phyloP scores from a whole-genome alignment of 805 yeast species.

The Kodamaea sagamina region DNA sequence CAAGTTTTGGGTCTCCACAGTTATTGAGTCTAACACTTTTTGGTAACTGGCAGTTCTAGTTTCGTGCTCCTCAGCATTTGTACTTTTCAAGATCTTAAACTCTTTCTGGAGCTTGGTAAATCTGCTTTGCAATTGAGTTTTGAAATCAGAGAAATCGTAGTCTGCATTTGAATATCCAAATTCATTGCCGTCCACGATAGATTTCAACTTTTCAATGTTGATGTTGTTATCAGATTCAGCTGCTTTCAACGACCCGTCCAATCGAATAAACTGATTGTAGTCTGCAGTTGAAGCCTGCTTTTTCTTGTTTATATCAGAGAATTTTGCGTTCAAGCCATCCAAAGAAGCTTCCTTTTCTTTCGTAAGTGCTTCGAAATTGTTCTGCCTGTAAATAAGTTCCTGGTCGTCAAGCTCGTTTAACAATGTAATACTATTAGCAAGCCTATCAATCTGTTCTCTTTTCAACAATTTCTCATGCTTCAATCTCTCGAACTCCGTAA shows the following conservation, averaged over 20 bases:
- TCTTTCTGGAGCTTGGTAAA: slow-evolving; percentile 2
- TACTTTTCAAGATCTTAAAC: background rate
- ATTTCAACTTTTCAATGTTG: slow-evolving; percentile 16
- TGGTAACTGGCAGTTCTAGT: slow-evolving; percentile 18
- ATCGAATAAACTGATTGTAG: slow-evolving; percentile 39
- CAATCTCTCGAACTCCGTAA: slow-evolving; percentile 63
- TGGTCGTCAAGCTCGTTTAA: slow-evolving; percentile 42
- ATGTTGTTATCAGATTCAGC: slow-evolving; percentile 35
- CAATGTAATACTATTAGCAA: slow-evolving; percentile 48
- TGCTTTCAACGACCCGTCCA: slow-evolving; percentile 58
- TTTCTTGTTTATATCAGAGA: slow-evolving; percentile 18
- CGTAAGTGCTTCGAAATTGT: slow-evolving; percentile 30
- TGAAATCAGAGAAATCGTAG: background rate
- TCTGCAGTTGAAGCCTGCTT: slow-evolving; percentile 23
- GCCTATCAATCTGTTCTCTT: slow-evolving; percentile 51
- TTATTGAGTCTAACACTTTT: slow-evolving; percentile 23
- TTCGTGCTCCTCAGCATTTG: slow-evolving; percentile 6
- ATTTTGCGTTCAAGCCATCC: slow-evolving; percentile 10
- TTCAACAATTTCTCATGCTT: slow-evolving; percentile 48
- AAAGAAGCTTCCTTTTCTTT: slow-evolving; percentile 21
- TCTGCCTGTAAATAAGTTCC: slow-evolving; percentile 29
- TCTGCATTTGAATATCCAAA: slow-evolving; percentile 1
- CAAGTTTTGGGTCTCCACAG: slow-evolving; percentile 46
- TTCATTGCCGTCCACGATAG: slow-evolving; percentile 12
- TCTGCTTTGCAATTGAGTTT: background rate